A percentile compares a stretch with the other conserved stretches of the same genome.
phyloP scores from a whole-genome alignment of 768 basidiomycete genomes.

The Kwoniella heveanensis region DNA sequence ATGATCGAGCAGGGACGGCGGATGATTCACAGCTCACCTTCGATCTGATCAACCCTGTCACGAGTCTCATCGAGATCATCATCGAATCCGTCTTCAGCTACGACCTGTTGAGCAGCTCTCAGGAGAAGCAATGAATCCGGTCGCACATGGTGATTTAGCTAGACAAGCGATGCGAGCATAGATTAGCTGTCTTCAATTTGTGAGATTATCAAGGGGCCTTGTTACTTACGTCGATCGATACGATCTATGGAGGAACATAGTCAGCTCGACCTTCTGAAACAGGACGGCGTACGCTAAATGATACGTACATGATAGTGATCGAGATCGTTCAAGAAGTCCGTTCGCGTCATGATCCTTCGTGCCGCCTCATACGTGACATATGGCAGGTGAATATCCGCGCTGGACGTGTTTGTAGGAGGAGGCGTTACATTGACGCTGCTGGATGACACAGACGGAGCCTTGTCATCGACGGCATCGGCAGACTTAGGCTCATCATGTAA shows the following conservation, averaged over 20 bases:
- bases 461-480: background rate
- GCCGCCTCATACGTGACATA: conserved; percentile 63
- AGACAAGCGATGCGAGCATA: conserved; percentile 19
- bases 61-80: conserved; percentile 73
- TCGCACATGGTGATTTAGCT: conserved; percentile 74
- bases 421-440: conserved; percentile 62
- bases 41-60: conserved; percentile 80
- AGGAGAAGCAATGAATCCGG: conserved; percentile 79
- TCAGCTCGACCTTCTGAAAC: conserved; percentile 56
- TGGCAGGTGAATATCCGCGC: conserved; percentile 27
- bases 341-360: conserved; percentile 78
- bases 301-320: conserved; percentile 59
- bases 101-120: conserved; percentile 70
- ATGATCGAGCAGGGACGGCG: too few relatives aligned
- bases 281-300: conserved; percentile 1
- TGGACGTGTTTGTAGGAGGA: conserved; percentile 61
- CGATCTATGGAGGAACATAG: conserved; percentile 67
- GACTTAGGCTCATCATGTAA: background rate
- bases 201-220: background rate
- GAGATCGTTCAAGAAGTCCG: conserved; percentile 72
- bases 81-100: conserved; percentile 75
- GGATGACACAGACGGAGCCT: conserved; percentile 45
- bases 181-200: background rate
- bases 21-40: conserved; percentile 59
- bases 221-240: conserved; percentile 72